These are phyloP conservation scores for Alternaria ethzedia DNA, from an alignment of 2,329 filamentous ascomycete species.

Conservation along the genomic window DNA sequence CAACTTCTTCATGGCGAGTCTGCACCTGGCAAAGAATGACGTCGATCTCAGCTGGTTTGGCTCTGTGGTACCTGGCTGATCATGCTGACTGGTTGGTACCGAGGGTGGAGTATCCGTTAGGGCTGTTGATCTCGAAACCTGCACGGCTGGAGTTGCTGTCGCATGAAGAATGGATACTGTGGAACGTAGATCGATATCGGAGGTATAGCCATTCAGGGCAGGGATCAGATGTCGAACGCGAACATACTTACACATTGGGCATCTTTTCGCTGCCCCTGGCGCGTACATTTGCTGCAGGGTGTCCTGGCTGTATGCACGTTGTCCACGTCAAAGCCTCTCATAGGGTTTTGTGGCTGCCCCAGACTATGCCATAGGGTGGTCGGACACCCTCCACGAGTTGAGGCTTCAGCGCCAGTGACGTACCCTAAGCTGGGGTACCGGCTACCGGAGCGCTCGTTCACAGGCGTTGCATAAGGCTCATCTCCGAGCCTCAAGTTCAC, in stretches of 20 bases:
- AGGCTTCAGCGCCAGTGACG: constrained; percentile 27
- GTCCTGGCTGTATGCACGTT: constrained; percentile 3
- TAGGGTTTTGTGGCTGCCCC: background rate
- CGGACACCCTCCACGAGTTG: constrained; percentile 1
- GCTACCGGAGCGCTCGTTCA: constrained; percentile 18
- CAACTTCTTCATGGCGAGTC: constrained; percentile 14
- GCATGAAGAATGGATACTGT: constrained; percentile 13
- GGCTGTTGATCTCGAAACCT: constrained; percentile 29
- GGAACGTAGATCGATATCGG: constrained; percentile 35
- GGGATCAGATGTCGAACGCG: constrained; percentile 21
- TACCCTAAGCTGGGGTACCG: constrained; percentile 21
- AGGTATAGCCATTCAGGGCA: constrained; percentile 25
- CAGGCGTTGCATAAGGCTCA: constrained; percentile 32
- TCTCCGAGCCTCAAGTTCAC: constrained; percentile 25
- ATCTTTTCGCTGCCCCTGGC: constrained; percentile 14
- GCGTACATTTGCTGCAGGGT: constrained; percentile 7
- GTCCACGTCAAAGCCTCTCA: constrained; percentile 8
- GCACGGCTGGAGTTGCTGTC: constrained; percentile 28
- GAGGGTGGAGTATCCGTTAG: constrained; percentile 22
- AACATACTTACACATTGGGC: constrained; percentile 2
- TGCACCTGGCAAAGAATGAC: constrained; percentile 23
- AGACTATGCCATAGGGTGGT: background rate
- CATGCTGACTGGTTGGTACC: constrained; percentile 24
- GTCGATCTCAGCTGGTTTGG: constrained; percentile 39
- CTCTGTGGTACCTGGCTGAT: constrained; percentile 24